phyloP scores from a whole-genome alignment of 2,329 filamentous ascomycete genomes.

The Ustilaginoidea virens region DNA sequence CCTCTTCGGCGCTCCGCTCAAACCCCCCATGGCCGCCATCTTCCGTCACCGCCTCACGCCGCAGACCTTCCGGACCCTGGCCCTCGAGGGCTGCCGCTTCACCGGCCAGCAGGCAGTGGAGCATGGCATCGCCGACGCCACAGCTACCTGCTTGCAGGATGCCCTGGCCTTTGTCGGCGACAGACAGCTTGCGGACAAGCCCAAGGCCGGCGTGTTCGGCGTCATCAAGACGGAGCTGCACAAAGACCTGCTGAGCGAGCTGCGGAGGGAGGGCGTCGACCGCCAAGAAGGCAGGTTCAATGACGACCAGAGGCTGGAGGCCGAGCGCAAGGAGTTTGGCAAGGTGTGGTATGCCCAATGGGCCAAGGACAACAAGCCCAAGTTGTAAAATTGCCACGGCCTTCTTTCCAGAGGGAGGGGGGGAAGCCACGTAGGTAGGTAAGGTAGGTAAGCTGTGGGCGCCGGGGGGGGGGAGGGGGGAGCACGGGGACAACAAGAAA shows the following conservation, averaged over 20 bases:
- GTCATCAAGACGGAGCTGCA: slow-evolving; percentile 64
- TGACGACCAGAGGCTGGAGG: slow-evolving; percentile 21
- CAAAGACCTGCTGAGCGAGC: slow-evolving; percentile 42
- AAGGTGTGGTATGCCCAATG: slow-evolving; percentile 34
- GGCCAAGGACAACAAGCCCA: slow-evolving; percentile 24
- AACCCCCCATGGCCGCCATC: slow-evolving; percentile 56
- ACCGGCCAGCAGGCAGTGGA: slow-evolving; percentile 45
- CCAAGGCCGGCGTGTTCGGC: slow-evolving; percentile 51
- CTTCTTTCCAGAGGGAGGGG: too few species aligned
- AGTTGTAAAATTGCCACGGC: slow-evolving; percentile 14
- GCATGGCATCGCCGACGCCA: slow-evolving; percentile 50
- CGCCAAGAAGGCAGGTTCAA: slow-evolving; percentile 33
- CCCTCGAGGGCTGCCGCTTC: slow-evolving; percentile 61
- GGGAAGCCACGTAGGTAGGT: background rate
- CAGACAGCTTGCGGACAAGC: slow-evolving; percentile 44
- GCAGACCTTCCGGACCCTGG: slow-evolving; percentile 43
- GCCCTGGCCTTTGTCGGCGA: slow-evolving; percentile 43
- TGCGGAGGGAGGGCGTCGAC: slow-evolving; percentile 36
- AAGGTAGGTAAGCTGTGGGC: background rate
- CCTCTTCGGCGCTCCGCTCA: slow-evolving; percentile 62
- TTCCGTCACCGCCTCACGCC: slow-evolving; percentile 54
- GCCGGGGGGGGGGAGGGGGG: too few species aligned
- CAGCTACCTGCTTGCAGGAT: slow-evolving; percentile 42
- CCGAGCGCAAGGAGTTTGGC: slow-evolving; percentile 26
- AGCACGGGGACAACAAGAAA: too few species aligned